Percentiles rank a stretch among this genome's conserved stretches.
Conservation (phyloP, 345 rosid genomes). For the Dipteronia sinensis region DNA sequence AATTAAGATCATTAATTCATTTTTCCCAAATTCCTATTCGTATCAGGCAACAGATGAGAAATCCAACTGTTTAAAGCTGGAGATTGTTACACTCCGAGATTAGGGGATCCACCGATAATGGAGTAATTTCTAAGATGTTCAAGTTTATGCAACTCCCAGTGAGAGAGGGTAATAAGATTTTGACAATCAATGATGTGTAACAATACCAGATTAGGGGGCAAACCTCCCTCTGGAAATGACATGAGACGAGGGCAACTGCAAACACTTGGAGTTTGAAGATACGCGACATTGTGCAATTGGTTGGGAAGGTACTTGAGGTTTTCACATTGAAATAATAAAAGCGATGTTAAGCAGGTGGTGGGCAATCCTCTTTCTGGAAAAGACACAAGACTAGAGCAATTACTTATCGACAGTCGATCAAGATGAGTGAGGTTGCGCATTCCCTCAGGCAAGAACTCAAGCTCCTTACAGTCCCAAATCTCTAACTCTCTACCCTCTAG, state of each 20-base stretch:
- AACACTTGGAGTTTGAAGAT: slow-evolving; percentile 10
- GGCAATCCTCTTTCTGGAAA: neutral
- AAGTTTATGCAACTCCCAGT: slow-evolving; percentile 26
- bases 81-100: too few relatives aligned
- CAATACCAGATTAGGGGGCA: slow-evolving; percentile 8
- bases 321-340: neutral
- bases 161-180: slow-evolving; percentile 12
- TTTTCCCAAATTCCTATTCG: too few relatives aligned
- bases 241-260: slow-evolving; percentile 13
- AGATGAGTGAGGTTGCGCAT: neutral
- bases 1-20: too few relatives aligned
- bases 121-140: slow-evolving; percentile 23
- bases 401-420: neutral
- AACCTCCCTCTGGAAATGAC: slow-evolving; percentile 22
- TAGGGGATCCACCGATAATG: slow-evolving; percentile 10
- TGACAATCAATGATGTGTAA: slow-evolving; percentile 20
- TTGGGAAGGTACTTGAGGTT: slow-evolving; percentile 18
- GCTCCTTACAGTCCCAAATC: neutral
- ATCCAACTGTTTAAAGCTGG: too few relatives aligned
- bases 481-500: neutral
- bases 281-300: neutral
- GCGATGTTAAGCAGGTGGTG: neutral
- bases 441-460: neutral
- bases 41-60: too few relatives aligned
- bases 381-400: neutral